These are phyloP conservation scores for Puccinia novopanici DNA, from an alignment of 1,284 basidiomycete genomes.

Conservation along the genomic window DNA sequence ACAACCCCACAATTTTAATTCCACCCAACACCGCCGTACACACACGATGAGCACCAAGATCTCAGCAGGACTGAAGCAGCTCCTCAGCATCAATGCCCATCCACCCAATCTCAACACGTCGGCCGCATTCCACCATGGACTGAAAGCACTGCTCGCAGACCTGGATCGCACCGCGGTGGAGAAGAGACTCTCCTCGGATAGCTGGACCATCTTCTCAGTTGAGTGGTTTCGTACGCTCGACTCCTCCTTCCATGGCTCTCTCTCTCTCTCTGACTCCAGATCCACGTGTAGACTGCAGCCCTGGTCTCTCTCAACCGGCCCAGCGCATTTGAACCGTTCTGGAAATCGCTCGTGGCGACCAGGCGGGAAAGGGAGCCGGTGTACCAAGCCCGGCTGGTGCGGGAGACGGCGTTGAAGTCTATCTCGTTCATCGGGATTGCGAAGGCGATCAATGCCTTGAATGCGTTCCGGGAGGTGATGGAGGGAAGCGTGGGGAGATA, in stretches of 20 bases:
- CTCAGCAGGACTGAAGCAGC: slow-evolving; percentile 13
- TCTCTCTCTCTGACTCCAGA: neutral
- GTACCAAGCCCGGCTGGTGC: slow-evolving; percentile 73
- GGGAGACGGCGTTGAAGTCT: slow-evolving; percentile 90
- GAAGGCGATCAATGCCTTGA: slow-evolving; percentile 65
- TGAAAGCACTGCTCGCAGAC: slow-evolving; percentile 8
- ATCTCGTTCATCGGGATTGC: slow-evolving; percentile 89
- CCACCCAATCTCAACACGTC: slow-evolving; percentile 22
- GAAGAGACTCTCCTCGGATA: slow-evolving; percentile 9
- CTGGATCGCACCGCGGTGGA: neutral
- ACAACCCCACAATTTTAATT: too few species aligned
- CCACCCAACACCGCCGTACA: too few species aligned
- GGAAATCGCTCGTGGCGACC: neutral
- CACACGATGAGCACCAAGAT: neutral
- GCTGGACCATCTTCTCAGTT: slow-evolving; percentile 49
- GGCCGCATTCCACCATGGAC: neutral
- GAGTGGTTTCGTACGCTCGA: neutral
- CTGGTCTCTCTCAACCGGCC: slow-evolving; percentile 52
- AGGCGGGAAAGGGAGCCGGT: neutral
- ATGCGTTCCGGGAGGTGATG: slow-evolving; percentile 17
- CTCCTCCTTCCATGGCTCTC: neutral
- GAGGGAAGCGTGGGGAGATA: slow-evolving; percentile 51
- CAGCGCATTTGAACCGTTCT: slow-evolving; percentile 38
- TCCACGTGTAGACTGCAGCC: slow-evolving; percentile 17
- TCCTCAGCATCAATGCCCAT: slow-evolving; percentile 33